Evolutionary conservation across 73 alveolate genomes (phyloP), one percentile per base, ranked within the genome.

Genomic region (Tetrahymena malaccensis): DNA sequence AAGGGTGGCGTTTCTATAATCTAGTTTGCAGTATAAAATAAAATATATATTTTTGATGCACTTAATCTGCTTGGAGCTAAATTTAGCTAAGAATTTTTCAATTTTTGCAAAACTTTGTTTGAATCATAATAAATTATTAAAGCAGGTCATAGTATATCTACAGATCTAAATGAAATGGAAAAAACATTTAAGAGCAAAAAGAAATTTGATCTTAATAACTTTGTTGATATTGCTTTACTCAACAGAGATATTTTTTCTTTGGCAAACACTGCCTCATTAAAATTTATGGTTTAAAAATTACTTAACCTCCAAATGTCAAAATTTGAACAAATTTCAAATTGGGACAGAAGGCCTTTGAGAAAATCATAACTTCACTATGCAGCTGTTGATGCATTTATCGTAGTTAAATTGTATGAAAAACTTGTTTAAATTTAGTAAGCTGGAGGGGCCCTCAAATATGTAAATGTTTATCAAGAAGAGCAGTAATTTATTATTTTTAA

Each of bases 341-440:
- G 99, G 99, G 98, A 98, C 37, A 95, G 95, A 93, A 95, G 99
- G 35, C 99, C 99, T 40, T 94, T 98, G 19, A 97, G 98, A 95
- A 56, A 97, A 89, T 95, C 98, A 50, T 98, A 98, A 96, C 93
- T 97, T 40, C 99, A 98, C 94, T 98, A 98, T 96, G 99, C 99
- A 33, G 98, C 99, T 9, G 85, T 98, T 35, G 99, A 98, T 98
- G 99, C 99, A 10, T 96, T 57, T 35, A 94, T 97, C 43, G 95
- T 96, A 27, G 43, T 96, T 21, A 43, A 95, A 31, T 38, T 95
- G 3, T 93, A 95, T 55, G 55, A 85, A 22, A 95, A 93, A 56
- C 93, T 95, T 4, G 21, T n/a, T 31, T 31, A 17, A 70, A 70
- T 70, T 27, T 70, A 70, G 19, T 8, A 70, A 70, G 89, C 89